These are phyloP conservation scores for Pugionium cornutum DNA, from an alignment of 345 rosid species.

Conservation along the genomic window DNA sequence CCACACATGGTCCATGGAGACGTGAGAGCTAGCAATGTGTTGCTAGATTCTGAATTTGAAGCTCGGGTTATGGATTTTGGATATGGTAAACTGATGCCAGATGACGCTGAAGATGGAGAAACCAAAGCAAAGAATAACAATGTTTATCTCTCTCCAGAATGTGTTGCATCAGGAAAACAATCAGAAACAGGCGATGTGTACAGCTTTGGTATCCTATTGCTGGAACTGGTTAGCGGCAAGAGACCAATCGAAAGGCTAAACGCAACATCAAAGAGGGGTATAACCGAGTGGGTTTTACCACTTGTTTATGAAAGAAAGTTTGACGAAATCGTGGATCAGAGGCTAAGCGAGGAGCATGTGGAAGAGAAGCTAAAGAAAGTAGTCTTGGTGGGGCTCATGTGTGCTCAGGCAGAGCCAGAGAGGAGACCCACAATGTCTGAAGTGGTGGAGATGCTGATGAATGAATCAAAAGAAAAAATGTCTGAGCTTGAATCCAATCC, in stretches of 20 bases:
- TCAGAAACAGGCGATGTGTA: conserved; percentile 86
- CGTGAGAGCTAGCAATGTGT: conserved; percentile 63
- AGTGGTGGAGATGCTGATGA: conserved; percentile 68
- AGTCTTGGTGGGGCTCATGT: conserved; percentile 61
- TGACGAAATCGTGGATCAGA: conserved; percentile 72
- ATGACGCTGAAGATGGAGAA: conserved; percentile 77
- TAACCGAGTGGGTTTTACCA: conserved; percentile 87
- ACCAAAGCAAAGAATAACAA: conserved; percentile 66
- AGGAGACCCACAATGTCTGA: conserved; percentile 75
- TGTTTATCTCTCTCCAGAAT: conserved; percentile 88
- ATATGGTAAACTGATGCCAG: conserved; percentile 82
- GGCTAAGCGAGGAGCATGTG: conserved; percentile 59
- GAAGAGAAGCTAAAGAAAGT: conserved; percentile 59
- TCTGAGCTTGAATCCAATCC: conserved; percentile 66
- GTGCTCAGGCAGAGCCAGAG: conserved; percentile 74
- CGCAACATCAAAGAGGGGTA: conserved; percentile 64
- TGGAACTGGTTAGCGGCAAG: conserved; percentile 67
- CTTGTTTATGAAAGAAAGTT: conserved; percentile 52
- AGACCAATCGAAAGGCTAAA: conserved; percentile 83
- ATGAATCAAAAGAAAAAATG: conserved; percentile 47
- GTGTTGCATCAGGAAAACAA: conserved; percentile 82
- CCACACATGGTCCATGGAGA: conserved; percentile 70
- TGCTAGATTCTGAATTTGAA: conserved; percentile 66
- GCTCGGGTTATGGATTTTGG: conserved; percentile 88
- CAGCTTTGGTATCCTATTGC: conserved; percentile 86